A percentile compares a stretch with the other conserved stretches of the same genome.
These are phyloP conservation scores for Ganoderma resinaceum DNA, from an alignment of 1,284 basidiomycete species.

Conservation along the genomic window DNA sequence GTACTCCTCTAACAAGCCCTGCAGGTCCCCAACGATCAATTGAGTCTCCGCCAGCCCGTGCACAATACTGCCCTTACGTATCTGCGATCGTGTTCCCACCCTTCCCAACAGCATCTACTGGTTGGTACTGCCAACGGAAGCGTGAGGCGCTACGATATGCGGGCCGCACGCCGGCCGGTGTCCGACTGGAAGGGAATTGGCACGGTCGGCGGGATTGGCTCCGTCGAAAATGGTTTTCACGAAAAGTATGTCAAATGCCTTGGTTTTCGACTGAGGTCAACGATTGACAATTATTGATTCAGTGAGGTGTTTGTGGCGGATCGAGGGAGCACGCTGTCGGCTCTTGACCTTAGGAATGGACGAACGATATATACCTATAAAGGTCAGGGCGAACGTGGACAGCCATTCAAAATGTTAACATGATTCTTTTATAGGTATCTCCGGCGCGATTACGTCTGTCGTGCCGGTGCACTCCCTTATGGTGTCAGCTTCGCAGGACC, in stretches of 20 bases:
- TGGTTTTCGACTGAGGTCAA: not conserved
- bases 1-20: not conserved
- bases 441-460: conserved; percentile 72
- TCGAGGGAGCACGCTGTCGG: conserved; percentile 69
- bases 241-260: conserved; percentile 67
- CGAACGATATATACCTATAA: conserved; percentile 75
- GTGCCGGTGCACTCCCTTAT: conserved; percentile 60
- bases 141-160: conserved; percentile 83
- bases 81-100: conserved; percentile 50
- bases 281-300: conserved; percentile 11
- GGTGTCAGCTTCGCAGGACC: conserved; percentile 70
- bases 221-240: conserved; percentile 63
- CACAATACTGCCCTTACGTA: conserved; percentile 76
- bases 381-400: conserved; percentile 47
- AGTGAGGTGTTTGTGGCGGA: conserved; percentile 86
- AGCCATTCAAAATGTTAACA: not conserved
- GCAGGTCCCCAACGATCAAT: conserved; percentile 78
- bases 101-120: conserved; percentile 60
- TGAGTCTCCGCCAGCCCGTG: conserved; percentile 84
- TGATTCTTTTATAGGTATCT: conserved; percentile 54
- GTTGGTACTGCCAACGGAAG: conserved; percentile 83
- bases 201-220: conserved; percentile 72
- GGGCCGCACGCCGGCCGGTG: conserved; percentile 73
- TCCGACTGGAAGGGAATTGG: conserved; percentile 69
- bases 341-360: conserved; percentile 81